phyloP scores from a whole-genome alignment of 1,139 yeast genomes.

The Hemisphaericaspora subhashii region DNA sequence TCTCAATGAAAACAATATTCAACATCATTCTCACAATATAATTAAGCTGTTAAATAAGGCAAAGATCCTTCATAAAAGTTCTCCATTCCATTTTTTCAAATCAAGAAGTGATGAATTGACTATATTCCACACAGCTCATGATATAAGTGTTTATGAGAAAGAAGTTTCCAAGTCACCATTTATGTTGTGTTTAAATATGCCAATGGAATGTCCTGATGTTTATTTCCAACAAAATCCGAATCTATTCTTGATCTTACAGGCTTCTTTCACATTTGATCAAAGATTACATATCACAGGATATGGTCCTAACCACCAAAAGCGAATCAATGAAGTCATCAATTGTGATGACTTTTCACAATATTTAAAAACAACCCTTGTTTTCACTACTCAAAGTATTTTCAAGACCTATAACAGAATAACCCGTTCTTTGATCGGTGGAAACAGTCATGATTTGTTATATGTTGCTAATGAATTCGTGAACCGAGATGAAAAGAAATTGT shows the following conservation, averaged over 20 bases:
- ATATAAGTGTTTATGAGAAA: conserved; percentile 50
- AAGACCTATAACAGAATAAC: conserved; percentile 25
- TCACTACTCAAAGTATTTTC: conserved; percentile 22
- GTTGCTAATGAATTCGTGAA: conserved; percentile 16
- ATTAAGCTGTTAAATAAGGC: conserved; percentile 75
- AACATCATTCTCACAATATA: conserved; percentile 27
- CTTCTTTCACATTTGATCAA: conserved; percentile 28
- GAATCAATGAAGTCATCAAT: conserved; percentile 25
- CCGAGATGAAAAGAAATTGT: conserved; percentile 7
- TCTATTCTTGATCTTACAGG: conserved; percentile 28
- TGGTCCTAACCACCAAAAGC: conserved; percentile 24
- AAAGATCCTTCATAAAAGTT: conserved; percentile 70
- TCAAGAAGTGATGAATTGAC: conserved; percentile 32
- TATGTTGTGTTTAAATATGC: conserved; percentile 61
- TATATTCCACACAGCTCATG: conserved; percentile 81
- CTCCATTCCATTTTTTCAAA: conserved; percentile 84
- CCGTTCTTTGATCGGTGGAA: conserved; percentile 23
- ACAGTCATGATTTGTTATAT: conserved; percentile 25
- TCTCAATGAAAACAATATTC: conserved; percentile 4
- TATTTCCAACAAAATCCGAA: conserved; percentile 27
- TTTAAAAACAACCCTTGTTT: conserved; percentile 23
- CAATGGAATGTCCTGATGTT: conserved; percentile 22
- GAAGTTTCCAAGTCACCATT: conserved; percentile 66
- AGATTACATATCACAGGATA: conserved; percentile 31
- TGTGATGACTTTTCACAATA: conserved; percentile 22